Evolutionary conservation across 139 green algal genomes (phyloP).

Genomic region (Volvox africanus): DNA sequence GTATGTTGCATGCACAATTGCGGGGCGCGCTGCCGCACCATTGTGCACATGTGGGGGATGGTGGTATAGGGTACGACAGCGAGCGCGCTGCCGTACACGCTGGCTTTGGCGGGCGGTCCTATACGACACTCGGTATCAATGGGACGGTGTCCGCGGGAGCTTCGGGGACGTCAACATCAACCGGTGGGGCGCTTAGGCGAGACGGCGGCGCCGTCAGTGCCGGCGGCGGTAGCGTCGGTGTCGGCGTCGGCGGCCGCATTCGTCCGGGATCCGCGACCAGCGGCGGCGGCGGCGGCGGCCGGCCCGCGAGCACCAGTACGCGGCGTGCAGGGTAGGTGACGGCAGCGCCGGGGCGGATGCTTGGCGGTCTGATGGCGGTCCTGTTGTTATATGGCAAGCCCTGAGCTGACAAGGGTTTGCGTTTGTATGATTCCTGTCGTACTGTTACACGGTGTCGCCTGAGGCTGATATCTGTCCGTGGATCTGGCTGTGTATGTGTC

Average conservation of each 20-base stretch:
- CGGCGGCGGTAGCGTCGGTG: too few species aligned
- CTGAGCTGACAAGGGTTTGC: not conserved
- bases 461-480: too few species aligned
- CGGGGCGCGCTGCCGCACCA: not conserved
- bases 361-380: not conserved
- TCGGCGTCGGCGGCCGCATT: not conserved
- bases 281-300: not conserved
- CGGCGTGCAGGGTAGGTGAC: not conserved
- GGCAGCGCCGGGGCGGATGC: not conserved
- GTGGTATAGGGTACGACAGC: not conserved
- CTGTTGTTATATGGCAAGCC: not conserved
- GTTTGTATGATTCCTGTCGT: too few species aligned
- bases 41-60: not conserved
- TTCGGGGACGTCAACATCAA: not conserved
- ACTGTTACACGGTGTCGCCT: too few species aligned
- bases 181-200: not conserved
- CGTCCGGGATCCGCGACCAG: slow-evolving; percentile 2
- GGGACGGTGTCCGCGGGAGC: not conserved
- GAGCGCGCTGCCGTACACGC: not conserved
- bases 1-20: too few species aligned
- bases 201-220: not conserved
- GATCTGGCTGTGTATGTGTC: not conserved
- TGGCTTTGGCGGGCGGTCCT: not conserved
- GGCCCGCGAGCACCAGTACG: not conserved
- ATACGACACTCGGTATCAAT: not conserved